Conservation (phyloP, 2,329 filamentous ascomycete species). For the Colletotrichum plurivorum region DNA sequence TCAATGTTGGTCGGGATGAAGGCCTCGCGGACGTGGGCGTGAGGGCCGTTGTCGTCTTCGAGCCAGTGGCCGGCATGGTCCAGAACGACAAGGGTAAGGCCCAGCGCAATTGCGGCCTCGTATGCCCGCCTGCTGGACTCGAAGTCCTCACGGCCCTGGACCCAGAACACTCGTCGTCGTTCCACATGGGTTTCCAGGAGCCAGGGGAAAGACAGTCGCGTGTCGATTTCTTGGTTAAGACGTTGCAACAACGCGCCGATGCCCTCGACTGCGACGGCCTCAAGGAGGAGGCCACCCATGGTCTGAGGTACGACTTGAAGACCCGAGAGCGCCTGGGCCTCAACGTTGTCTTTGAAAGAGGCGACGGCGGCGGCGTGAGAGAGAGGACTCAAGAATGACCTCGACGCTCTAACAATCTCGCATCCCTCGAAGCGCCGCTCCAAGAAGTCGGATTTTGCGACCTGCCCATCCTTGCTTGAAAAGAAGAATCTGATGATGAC, state of each 20-base stretch:
- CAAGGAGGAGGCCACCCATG: neutral
- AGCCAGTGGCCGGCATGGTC: slow-evolving; percentile 56
- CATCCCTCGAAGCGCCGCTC: slow-evolving; percentile 7
- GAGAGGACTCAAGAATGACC: neutral
- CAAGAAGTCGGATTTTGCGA: slow-evolving; percentile 9
- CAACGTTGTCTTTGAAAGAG: neutral
- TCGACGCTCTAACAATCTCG: neutral
- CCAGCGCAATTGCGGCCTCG: slow-evolving; percentile 45
- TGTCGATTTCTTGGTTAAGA: neutral
- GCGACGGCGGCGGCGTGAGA: neutral
- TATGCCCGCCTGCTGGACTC: slow-evolving; percentile 13
- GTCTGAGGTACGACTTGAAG: neutral
- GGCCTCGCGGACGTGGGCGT: slow-evolving; percentile 48
- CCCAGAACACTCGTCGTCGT: slow-evolving; percentile 12
- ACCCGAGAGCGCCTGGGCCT: too few species aligned
- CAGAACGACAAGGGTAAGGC: slow-evolving; percentile 53
- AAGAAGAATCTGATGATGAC: neutral
- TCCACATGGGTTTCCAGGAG: neutral
- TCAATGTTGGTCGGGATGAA: slow-evolving; percentile 50
- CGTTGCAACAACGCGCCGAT: neutral
- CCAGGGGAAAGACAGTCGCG: slow-evolving; percentile 19
- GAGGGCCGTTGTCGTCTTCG: slow-evolving; percentile 43
- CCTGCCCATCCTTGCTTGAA: neutral
- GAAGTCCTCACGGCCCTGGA: slow-evolving; percentile 22
- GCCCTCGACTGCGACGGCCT: fast-evolving